Evolutionary conservation across 768 basidiomycete species (phyloP).

Genomic region (Lyophyllum shimeji): DNA sequence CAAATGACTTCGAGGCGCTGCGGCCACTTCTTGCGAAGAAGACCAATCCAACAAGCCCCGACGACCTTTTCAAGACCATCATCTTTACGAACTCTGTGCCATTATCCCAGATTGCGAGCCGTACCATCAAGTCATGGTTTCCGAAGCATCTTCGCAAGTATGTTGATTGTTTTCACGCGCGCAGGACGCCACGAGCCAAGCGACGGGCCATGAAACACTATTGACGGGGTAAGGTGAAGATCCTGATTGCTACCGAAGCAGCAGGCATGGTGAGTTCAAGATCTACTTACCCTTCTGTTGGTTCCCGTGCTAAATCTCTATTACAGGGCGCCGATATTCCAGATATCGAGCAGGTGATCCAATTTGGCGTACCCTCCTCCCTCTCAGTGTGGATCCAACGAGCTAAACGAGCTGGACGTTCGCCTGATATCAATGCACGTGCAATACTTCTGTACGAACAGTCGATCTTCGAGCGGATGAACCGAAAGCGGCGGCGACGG

Average conservation of each 20-base stretch:
- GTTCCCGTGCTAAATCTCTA: no score
- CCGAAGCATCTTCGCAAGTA: conserved; percentile 14
- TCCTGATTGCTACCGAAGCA: conserved; percentile 33
- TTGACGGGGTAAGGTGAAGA: conserved; percentile 19
- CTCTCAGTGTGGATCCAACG: conserved; percentile 33
- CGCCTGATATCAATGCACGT: conserved; percentile 18
- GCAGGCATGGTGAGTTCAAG: conserved; percentile 36
- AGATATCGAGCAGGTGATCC: conserved; percentile 33
- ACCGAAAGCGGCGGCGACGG: conserved; percentile 4
- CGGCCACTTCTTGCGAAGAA: conserved; percentile 25
- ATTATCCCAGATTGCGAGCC: conserved; percentile 13
- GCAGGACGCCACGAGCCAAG: conserved; percentile 18
- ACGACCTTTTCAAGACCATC: conserved; percentile 22
- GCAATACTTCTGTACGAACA: conserved; percentile 25
- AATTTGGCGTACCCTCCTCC: conserved; percentile 33
- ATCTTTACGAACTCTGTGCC: conserved; percentile 23
- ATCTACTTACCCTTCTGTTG: neutral
- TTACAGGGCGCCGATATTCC: conserved; percentile 34
- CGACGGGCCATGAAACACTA: conserved; percentile 24
- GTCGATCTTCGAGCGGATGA: conserved; percentile 30
- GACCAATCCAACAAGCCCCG: conserved; percentile 18
- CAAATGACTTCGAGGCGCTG: conserved; percentile 15
- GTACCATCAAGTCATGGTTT: conserved; percentile 7
- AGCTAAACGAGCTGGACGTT: conserved; percentile 27
- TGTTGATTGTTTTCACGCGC: conserved; percentile 26